Evolutionary conservation across 1,284 basidiomycete species (phyloP).

Genomic region (Ganoderma lingzhi): DNA sequence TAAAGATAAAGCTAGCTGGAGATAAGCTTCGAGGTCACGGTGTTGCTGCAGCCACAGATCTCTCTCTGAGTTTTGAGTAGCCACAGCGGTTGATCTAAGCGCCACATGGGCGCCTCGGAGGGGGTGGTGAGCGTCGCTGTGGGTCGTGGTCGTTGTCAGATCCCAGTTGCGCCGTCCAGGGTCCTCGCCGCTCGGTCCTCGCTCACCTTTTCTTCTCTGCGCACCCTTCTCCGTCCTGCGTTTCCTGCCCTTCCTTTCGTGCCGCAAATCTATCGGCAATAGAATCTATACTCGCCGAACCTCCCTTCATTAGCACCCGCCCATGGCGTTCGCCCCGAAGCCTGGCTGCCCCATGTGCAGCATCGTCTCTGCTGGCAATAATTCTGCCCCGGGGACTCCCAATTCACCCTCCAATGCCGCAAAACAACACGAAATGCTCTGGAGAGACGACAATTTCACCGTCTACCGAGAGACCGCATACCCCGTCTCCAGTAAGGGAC

Average conservation of each 20-base stretch:
- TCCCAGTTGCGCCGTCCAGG: background rate
- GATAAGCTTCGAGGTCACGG: background rate
- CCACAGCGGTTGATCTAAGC: background rate
- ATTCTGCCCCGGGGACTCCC: conserved; percentile 49
- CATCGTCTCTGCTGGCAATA: conserved; percentile 65
- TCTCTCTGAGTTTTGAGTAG: too few species aligned
- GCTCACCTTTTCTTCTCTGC: conserved; percentile 1
- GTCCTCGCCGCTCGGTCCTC: background rate
- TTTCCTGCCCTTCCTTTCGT: background rate
- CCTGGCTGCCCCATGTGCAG: conserved; percentile 79
- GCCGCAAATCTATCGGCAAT: background rate
- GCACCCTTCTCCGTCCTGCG: background rate
- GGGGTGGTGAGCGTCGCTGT: background rate
- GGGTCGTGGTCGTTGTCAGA: background rate
- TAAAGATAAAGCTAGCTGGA: too few species aligned
- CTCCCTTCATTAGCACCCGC: conserved; percentile 11
- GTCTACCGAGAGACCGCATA: conserved; percentile 72
- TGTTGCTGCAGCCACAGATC: background rate
- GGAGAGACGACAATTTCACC: conserved; percentile 79
- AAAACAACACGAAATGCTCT: conserved; percentile 65
- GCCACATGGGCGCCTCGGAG: background rate
- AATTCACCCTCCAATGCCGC: conserved; percentile 53
- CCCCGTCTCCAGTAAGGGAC: conserved; percentile 73
- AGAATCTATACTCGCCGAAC: conserved; percentile 6
- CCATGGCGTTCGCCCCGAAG: conserved; percentile 65